Base-by-base conservation (phyloP, 768 basidiomycete genomes). In the Rhizopogon salebrosus region DNA sequence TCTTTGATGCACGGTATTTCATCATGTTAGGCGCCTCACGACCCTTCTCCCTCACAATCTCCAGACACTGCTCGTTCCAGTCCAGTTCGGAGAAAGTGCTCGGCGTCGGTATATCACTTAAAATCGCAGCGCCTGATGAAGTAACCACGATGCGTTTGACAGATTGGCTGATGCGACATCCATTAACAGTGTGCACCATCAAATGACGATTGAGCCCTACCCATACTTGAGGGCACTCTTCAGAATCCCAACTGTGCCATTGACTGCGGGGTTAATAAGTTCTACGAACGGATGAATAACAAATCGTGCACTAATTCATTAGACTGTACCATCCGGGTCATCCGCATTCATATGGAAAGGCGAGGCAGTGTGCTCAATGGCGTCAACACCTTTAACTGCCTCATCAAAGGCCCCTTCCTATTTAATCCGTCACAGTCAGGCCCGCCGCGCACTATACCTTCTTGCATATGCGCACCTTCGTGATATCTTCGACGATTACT, bases 381-480 rank as follows among this genome's bases (percentile, higher is more conserved):
- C 90, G 54, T 89, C 83, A 7, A 92, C 82, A 1, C 78, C 88
- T 64, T 83, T 80, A 54, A 92, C 85, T 0, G 83, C 89, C 48
- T 89, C 82, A 63, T 92, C 88, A 56, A 91, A 94, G 1, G 84
- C 87, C 6, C 80, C 80, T 2, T 76, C 77, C 82, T 84, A 31
- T 20, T 13, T 22, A 4, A 23, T 23, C 1, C 14, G 18, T 24
- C 16, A 40, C 38, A 26, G 34, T 52, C 8, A 24, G 18, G 20
- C 38, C 13, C n/a, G n/a, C 20, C 18, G 24, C 29, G 20, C 11
- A 6, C 20, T 24, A n/a, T 37, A 27, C 18, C 5, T 23, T 26
- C 18, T 31, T 6, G 16, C 9, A 7, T n/a, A n/a, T 29, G 51
- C 71, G 46, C 41, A 80, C 80, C 69, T 74, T 63, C 6, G 73